Evolutionary conservation across 257 asterid genomes (phyloP), one percentile per base, ranked within the genome.

Genomic region (Solanum acaule): DNA sequence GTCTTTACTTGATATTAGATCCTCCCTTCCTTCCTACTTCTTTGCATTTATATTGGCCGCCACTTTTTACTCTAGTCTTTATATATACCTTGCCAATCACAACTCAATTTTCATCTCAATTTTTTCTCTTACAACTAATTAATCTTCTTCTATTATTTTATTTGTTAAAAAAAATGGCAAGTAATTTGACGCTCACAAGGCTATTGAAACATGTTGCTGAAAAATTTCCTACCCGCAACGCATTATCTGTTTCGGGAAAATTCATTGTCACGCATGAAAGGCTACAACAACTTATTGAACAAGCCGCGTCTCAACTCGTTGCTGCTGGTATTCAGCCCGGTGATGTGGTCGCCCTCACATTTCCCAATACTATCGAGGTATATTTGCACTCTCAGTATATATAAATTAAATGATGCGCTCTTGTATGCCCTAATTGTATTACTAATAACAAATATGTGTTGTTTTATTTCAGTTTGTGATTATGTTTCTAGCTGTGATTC

Each of bases 351-450:
- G 99, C 98, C 70, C 98, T 97, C 76, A 96, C 99, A 76, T 97
- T 97, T 89, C 97, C 99, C 63, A 97, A 96, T 90, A 91, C 96
- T 71, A 93, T 95, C 23, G 99, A 97, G 98, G 99, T 96, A 90
- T 14, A 42, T 40, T 42, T 76, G 25, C 0, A 38, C 10, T 35
- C 3, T 75, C 16, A 37, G 2, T 76, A 42, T 37, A 12, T 37
- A 76, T 72, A 16, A 37, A 22, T 75, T 37, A 23, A 72, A 72
- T 10, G n/a, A 34, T 16, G 49, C 29, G 3, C 37, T 18, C 79
- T 72, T 72, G 79, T 72, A 37, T 11, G 31, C 10, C 10, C 34
- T 40, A 38, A 38, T 77, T 37, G 3, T 76, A 23, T 37, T 2
- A 75, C 6, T 0, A 11, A 0, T 11, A 38, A 37, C 7, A 0